Evolutionary conservation across 306 rosid genomes (phyloP), one percentile per base, ranked within the genome.

Genomic region (Astragalus glycyphyllos): DNA sequence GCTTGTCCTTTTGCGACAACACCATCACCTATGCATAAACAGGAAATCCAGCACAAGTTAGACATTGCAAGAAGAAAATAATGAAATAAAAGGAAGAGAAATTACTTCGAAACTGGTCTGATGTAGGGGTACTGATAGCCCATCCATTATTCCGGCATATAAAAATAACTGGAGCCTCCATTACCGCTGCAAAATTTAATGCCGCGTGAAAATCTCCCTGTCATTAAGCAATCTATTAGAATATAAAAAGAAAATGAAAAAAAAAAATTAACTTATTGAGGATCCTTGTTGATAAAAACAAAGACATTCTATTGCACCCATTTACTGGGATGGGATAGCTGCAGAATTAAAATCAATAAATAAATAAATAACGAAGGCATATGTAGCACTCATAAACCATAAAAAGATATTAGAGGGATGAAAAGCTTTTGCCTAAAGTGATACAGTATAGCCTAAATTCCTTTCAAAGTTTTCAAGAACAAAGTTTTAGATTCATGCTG

Each of bases 121-220:
- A 85, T 49, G 87, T 89, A 31, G 97, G 97, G 49, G 97, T 94
- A 75, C 98, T 94, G 71, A 94, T 94, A 46, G 98, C 98, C 98
- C 98, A 94, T 80, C 98, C 96, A 82, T 90, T 94, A 85, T 94
- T 94, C 69, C 98, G 96, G 77, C 98, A 94, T 58, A 94, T 72
- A 62, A 94, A 90, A 69, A 94, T 80, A 50, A 94, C 96, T 5
- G 98, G 98, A 54, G 88, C 96, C 81, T 94, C 98, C 72, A 51
- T 74, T 57, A 94, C 97, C 0, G 97, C 98, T 14, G 97, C 95
- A 82, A 94, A 94, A 78, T 94, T 94, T 60, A 94, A 71, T 10
- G 89, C 96, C 23, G 92, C 98, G 68, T 94, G 98, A 85, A 94
- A 90, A 84, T 94, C 98, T 72, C 98, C 98, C 98, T 90, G 78